Percentiles rank a stretch among this genome's conserved stretches.
phyloP scores from a whole-genome alignment of 768 basidiomycete genomes.

The Neoboletus magnificus region DNA sequence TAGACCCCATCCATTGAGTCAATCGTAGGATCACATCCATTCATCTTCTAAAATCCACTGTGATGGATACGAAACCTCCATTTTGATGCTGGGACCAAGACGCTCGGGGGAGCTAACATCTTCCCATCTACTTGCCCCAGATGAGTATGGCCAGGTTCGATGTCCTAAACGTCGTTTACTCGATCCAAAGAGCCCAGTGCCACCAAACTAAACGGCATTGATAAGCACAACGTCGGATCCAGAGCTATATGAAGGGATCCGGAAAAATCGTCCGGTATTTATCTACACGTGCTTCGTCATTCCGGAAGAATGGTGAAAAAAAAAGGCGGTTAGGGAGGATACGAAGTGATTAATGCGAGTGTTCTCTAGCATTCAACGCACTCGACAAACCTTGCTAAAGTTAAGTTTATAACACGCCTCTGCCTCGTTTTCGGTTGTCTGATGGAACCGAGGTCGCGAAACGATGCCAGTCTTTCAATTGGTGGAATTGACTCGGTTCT shows the following conservation, averaged over 20 bases:
- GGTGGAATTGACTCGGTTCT: conserved; percentile 2
- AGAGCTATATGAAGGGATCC: background rate
- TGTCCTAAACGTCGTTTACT: conserved; percentile 1
- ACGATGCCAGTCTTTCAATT: background rate
- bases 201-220: conserved; percentile 11
- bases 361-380: background rate
- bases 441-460: conserved; percentile 13
- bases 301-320: background rate
- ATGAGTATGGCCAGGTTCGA: background rate
- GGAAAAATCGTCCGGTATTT: background rate
- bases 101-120: background rate
- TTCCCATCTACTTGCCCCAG: background rate
- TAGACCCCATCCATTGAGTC: background rate
- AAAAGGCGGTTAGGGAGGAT: background rate
- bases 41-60: background rate
- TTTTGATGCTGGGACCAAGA: background rate
- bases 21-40: conserved; percentile 3
- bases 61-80: background rate
- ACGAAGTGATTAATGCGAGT: conserved; percentile 4
- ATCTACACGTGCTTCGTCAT: background rate
- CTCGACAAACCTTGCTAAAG: conserved; percentile 1
- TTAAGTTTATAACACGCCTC: conserved; percentile 21
- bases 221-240: conserved; percentile 1
- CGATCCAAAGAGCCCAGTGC: conserved; percentile 15
- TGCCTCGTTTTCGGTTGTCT: conserved; percentile 24